phyloP scores from a whole-genome alignment of 345 rosid species.

The Stellera chamaejasme region DNA sequence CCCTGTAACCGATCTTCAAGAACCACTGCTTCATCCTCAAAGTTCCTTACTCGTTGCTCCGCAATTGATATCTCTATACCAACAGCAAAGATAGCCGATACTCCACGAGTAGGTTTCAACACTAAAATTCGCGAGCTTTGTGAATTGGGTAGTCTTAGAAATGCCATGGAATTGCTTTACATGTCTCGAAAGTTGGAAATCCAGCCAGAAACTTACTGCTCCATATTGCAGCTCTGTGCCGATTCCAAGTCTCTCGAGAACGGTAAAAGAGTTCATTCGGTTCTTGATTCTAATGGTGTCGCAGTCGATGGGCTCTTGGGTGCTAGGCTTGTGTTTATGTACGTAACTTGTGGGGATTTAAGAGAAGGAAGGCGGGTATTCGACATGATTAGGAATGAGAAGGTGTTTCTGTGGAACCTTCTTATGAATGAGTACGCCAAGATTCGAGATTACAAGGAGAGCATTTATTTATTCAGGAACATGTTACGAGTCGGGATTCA shows the following conservation, averaged over 20 bases:
- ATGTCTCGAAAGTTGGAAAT: slow-evolving; percentile 25
- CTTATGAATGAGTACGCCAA: slow-evolving; percentile 53
- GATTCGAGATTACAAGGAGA: slow-evolving; percentile 35
- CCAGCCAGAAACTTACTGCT: slow-evolving; percentile 34
- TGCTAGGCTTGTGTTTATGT: slow-evolving; percentile 60
- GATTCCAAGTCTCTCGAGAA: slow-evolving; percentile 32
- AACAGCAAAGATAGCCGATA: slow-evolving; percentile 8
- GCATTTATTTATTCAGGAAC: slow-evolving; percentile 31
- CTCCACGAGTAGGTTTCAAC: slow-evolving; percentile 19
- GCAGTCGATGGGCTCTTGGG: slow-evolving; percentile 41
- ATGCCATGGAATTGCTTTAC: slow-evolving; percentile 36
- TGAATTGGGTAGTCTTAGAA: slow-evolving; percentile 32
- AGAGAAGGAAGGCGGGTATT: slow-evolving; percentile 42
- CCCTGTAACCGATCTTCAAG: slow-evolving; percentile 19
- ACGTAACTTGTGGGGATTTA: slow-evolving; percentile 53
- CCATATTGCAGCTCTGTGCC: slow-evolving; percentile 56
- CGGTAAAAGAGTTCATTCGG: slow-evolving; percentile 43
- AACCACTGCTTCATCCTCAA: slow-evolving; percentile 11
- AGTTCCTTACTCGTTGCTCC: slow-evolving; percentile 13
- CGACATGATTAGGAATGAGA: slow-evolving; percentile 34
- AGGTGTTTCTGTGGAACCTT: slow-evolving; percentile 55
- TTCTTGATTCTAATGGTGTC: slow-evolving; percentile 30
- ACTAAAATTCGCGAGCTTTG: slow-evolving; percentile 26
- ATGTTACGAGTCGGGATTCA: slow-evolving; percentile 42
- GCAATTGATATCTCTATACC: slow-evolving; percentile 16